phyloP scores from a whole-genome alignment of 169 alveolate genomes.

The Plasmodium sp. region DNA sequence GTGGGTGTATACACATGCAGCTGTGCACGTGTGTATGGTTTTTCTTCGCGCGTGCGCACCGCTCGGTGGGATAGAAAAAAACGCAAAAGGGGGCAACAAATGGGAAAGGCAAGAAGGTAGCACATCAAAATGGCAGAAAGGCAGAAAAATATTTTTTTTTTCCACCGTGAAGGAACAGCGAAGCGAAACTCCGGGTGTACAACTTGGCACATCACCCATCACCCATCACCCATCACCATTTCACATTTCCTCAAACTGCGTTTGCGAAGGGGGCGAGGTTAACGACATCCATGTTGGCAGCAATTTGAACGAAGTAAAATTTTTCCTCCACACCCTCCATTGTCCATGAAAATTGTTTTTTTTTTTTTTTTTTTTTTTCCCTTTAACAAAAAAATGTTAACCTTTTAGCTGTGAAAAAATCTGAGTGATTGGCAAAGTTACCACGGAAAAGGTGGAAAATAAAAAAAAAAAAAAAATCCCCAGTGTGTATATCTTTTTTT shows the following conservation, averaged over 20 bases:
- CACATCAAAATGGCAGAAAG: not conserved
- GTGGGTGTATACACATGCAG: not conserved
- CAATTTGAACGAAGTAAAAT: not conserved
- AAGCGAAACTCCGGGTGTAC: not conserved
- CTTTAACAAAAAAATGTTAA: not conserved
- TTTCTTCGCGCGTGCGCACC: not conserved
- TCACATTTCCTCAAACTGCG: not conserved
- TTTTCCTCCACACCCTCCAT: not conserved
- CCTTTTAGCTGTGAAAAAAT: not conserved
- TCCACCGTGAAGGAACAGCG: not conserved
- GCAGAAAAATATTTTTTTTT: not conserved
- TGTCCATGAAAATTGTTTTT: not conserved
- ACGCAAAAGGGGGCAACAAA: not conserved
- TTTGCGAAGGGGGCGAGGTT: not conserved
- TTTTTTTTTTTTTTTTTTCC: not conserved
- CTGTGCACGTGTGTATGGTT: not conserved
- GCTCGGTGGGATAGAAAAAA: not conserved
- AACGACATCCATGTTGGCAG: not conserved
- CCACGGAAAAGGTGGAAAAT: not conserved
- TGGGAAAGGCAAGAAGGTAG: not conserved
- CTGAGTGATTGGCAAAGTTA: not conserved
- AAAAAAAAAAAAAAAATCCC: not conserved
- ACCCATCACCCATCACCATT: not conserved
- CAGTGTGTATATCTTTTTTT: not conserved
- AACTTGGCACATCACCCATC: not conserved